Percentiles rank a stretch among this genome's conserved stretches.
Evolutionary conservation across 2,329 filamentous ascomycete genomes (phyloP).

Genomic region (Didymella arachidicola): DNA sequence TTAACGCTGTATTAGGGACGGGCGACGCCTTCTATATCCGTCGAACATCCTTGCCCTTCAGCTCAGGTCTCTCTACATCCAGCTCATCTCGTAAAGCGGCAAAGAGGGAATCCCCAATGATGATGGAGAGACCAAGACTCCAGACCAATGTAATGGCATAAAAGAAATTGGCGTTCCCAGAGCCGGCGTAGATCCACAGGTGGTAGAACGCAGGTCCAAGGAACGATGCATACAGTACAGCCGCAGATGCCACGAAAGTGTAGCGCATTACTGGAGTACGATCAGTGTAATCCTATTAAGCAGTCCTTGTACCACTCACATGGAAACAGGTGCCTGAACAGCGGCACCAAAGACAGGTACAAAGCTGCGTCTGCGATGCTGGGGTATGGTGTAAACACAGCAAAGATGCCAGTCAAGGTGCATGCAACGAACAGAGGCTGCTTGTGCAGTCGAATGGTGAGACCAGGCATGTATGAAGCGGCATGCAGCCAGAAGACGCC

Average conservation of each 20-base stretch:
- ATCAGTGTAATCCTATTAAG: slow-evolving; percentile 19
- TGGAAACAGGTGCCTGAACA: slow-evolving; percentile 92
- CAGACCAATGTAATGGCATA: slow-evolving; percentile 99
- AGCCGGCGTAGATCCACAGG: slow-evolving; percentile 97
- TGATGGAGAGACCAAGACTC: slow-evolving; percentile 86
- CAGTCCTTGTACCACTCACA: slow-evolving; percentile 58
- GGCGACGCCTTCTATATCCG: slow-evolving; percentile 67
- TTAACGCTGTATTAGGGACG: neutral
- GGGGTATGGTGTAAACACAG: slow-evolving; percentile 97
- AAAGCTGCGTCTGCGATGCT: slow-evolving; percentile 89
- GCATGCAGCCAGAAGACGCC: slow-evolving; percentile 98
- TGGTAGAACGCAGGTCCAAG: slow-evolving; percentile 96
- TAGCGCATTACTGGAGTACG: slow-evolving; percentile 78
- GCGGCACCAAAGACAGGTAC: slow-evolving; percentile 80
- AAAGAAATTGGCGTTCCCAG: slow-evolving; percentile 98
- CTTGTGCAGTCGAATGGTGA: slow-evolving; percentile 80
- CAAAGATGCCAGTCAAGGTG: slow-evolving; percentile 86
- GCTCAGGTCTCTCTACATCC: slow-evolving; percentile 89
- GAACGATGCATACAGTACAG: slow-evolving; percentile 85
- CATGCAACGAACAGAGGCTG: slow-evolving; percentile 88
- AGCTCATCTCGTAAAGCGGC: slow-evolving; percentile 90
- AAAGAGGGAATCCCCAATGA: slow-evolving; percentile 88
- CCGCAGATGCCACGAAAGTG: slow-evolving; percentile 83
- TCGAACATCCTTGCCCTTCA: slow-evolving; percentile 84
- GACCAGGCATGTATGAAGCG: slow-evolving; percentile 83